Base-by-base conservation (phyloP, 345 rosid species). In the Gossypium ekmanianum region DNA sequence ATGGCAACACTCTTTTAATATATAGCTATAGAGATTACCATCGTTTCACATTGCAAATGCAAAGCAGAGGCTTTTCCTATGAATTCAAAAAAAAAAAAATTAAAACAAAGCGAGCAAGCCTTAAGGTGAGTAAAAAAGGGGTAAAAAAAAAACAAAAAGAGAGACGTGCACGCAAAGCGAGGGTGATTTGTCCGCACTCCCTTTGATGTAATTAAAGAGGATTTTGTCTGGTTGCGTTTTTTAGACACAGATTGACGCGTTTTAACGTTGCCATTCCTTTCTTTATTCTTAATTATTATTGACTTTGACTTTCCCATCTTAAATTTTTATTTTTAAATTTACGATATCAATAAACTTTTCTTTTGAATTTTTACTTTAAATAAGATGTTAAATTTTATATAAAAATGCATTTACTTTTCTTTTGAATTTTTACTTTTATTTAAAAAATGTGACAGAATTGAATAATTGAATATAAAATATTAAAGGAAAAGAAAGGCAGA, bases 101-200 rank as follows among this genome's bases (percentile, higher is more conserved):
- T 20, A 20, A 34, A 5, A 34, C 41, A 34, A 34, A 34, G 41
- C 41, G 7, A 34, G 41, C 41, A 34, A 34, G 41, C 41, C 41
- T 1, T 34, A 34, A 34, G 39, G 41, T 34, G 41, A 34, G 41
- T 34, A 5, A 34, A 34, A 34, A 5, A 5, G 7, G 7, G 41
- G 41, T 7, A 7, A 1, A 11, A 22, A 24, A 17, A 22, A 27
- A 57, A 10, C 1, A 22, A 3, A 41, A 9, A 26, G 8, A 72
- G 52, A 54, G 76, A 41, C 64, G 51, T 62, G 75, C 86, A 88
- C 93, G 91, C 85, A 79, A 90, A 81, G 80, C 71, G 86, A 86
- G 83, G 87, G 68, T 61, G 88, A 81, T 81, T 87, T 88, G 88
- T 82, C 84, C 65, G 71, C 75, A 73, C 61, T 2, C 3, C 26